These are phyloP conservation scores for Alternaria sp. DNA, from an alignment of 2,329 filamentous ascomycete species.

Conservation along the genomic window DNA sequence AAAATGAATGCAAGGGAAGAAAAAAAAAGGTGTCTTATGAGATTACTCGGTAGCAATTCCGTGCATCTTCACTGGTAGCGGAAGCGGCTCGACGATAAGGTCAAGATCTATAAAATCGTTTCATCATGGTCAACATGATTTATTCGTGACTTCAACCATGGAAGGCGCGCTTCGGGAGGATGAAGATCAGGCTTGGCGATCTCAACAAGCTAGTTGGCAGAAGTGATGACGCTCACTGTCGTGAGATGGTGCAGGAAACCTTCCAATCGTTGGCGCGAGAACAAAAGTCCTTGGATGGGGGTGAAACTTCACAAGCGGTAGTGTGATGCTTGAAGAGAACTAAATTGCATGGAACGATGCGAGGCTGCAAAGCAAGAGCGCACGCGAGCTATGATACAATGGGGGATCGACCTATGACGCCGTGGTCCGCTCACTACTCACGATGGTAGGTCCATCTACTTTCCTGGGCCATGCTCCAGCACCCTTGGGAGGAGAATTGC, in stretches of 20 bases:
- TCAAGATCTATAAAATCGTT: background rate
- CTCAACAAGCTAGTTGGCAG: background rate
- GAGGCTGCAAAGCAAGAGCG: slow-evolving; percentile 6
- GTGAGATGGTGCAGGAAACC: background rate
- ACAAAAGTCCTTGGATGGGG: background rate
- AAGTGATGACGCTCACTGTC: background rate
- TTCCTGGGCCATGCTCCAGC: slow-evolving; percentile 14
- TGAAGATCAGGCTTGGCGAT: background rate
- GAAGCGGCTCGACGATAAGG: background rate
- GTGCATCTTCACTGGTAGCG: too few relatives aligned
- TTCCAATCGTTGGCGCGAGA: background rate
- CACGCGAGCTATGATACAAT: background rate
- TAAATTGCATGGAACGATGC: slow-evolving; percentile 3
- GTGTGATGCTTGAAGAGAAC: background rate
- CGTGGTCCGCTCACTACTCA: slow-evolving; percentile 18
- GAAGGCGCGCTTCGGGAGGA: background rate
- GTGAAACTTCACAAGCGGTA: background rate
- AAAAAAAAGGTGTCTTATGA: too few relatives aligned
- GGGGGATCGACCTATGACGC: background rate
- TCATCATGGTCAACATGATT: background rate
- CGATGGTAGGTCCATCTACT: slow-evolving; percentile 25
- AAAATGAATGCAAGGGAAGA: too few relatives aligned
- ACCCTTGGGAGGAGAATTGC: slow-evolving; percentile 19
- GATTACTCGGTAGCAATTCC: too few relatives aligned
- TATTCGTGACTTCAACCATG: background rate